These are phyloP conservation scores for Hypoxylon rubiginosum DNA, from an alignment of 2,329 filamentous ascomycete species.

Conservation along the genomic window DNA sequence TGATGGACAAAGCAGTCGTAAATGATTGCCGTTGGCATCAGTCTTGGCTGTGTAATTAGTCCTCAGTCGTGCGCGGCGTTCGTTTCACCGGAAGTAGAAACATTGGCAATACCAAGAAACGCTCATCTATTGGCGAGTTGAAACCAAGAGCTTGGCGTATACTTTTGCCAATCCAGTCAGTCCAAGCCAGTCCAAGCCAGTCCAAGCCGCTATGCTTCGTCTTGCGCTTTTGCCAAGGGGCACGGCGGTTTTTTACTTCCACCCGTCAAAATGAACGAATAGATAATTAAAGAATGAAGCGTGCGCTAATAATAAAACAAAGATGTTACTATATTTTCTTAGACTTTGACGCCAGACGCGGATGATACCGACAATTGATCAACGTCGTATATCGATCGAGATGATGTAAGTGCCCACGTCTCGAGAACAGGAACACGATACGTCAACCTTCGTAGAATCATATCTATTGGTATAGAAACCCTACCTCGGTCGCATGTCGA, in stretches of 20 bases:
- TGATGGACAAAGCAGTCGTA: slow-evolving; percentile 22
- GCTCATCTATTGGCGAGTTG: slow-evolving; percentile 40
- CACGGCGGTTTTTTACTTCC: slow-evolving; percentile 29
- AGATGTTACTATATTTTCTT: neutral
- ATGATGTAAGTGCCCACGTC: slow-evolving; percentile 35
- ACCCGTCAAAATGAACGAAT: slow-evolving; percentile 31
- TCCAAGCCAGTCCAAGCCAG: too few relatives aligned
- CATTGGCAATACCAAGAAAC: slow-evolving; percentile 46
- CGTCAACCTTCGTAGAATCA: slow-evolving; percentile 3
- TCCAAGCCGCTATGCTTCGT: slow-evolving; percentile 18
- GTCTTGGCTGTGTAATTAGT: slow-evolving; percentile 39
- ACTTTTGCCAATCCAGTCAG: slow-evolving; percentile 21
- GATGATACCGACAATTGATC: slow-evolving; percentile 16
- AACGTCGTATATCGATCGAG: slow-evolving; percentile 20
- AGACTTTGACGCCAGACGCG: slow-evolving; percentile 17
- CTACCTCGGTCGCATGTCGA: slow-evolving; percentile 1
- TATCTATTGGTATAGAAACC: slow-evolving; percentile 5
- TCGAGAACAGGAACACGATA: slow-evolving; percentile 14
- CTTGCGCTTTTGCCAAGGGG: slow-evolving; percentile 32
- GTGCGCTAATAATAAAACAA: slow-evolving; percentile 33
- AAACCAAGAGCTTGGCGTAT: slow-evolving; percentile 42
- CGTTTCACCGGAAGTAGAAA: slow-evolving; percentile 33
- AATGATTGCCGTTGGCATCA: slow-evolving; percentile 35
- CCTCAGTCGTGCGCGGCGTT: slow-evolving; percentile 30
- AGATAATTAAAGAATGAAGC: slow-evolving; percentile 25